A percentile compares a stretch with the other conserved stretches of the same genome.
Conservation (phyloP, 148 eudicot species). For the Camellia sinensis region DNA sequence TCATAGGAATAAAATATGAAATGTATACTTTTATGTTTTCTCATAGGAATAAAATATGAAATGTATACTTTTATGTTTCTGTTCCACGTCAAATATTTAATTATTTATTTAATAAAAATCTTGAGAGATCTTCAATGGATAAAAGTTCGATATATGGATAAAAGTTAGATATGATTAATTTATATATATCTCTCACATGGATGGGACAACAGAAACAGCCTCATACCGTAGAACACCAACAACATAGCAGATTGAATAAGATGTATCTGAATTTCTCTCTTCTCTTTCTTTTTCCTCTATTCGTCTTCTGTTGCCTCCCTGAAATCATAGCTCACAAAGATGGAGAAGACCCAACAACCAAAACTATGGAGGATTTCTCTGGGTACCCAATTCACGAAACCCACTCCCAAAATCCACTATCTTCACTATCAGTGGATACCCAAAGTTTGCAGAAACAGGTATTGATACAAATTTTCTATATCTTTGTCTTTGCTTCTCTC, state of each 20-base stretch:
- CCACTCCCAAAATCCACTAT: constrained; percentile 27
- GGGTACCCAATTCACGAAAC: constrained; percentile 62
- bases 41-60: too few relatives aligned
- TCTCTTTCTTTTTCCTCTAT: neutral
- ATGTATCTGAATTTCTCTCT: constrained; percentile 20
- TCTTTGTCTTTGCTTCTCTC: neutral
- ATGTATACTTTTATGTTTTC: too few relatives aligned
- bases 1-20: too few relatives aligned
- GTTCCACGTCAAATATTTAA: too few relatives aligned
- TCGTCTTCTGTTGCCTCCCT: constrained; percentile 1
- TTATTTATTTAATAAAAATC: too few relatives aligned
- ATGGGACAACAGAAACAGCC: too few relatives aligned
- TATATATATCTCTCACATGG: too few relatives aligned
- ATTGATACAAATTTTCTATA: neutral
- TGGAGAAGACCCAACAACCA: constrained; percentile 48
- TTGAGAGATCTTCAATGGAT: too few relatives aligned
- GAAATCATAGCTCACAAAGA: constrained; percentile 11
- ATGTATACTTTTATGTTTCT: too few relatives aligned
- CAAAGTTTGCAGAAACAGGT: constrained; percentile 61
- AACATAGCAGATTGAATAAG: neutral
- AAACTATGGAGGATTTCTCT: constrained; percentile 74
- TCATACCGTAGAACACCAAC: too few relatives aligned
- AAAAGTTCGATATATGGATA: too few relatives aligned
- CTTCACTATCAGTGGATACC: constrained; percentile 55
- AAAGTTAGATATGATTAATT: too few relatives aligned